A percentile compares a stretch with the other conserved stretches of the same genome.
phyloP scores from a whole-genome alignment of 441 rosid species.

The Aleurites moluccanus region DNA sequence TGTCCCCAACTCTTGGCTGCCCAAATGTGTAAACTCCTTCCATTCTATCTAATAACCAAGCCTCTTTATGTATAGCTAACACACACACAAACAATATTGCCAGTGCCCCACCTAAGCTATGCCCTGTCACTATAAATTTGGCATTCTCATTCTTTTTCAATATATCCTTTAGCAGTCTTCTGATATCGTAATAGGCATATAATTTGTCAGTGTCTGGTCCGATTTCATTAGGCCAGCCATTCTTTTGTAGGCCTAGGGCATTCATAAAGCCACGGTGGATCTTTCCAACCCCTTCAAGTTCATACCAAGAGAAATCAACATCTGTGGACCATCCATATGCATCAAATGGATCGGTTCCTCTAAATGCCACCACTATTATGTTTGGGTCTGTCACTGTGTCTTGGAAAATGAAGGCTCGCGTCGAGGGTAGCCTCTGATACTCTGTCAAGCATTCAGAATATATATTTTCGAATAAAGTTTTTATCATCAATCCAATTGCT shows the following conservation, averaged over 20 bases:
- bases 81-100: conserved; percentile 58
- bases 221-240: conserved; percentile 52
- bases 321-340: conserved; percentile 57
- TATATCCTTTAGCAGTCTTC: conserved; percentile 40
- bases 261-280: conserved; percentile 72
- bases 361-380: conserved; percentile 56
- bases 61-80: conserved; percentile 56
- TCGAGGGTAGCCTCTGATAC: conserved; percentile 38
- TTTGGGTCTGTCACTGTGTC: conserved; percentile 48
- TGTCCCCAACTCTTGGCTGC: conserved; percentile 84
- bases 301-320: conserved; percentile 68
- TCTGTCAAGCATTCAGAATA: conserved; percentile 28
- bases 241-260: conserved; percentile 68
- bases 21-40: conserved; percentile 84
- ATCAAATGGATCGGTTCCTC: conserved; percentile 75
- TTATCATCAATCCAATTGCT: no score
- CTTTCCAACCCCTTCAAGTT: conserved; percentile 46
- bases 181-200: conserved; percentile 58
- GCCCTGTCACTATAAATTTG: conserved; percentile 67
- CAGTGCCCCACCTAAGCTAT: conserved; percentile 79
- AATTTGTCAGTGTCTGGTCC: conserved; percentile 2
- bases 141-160: conserved; percentile 40
- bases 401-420: conserved; percentile 56
- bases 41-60: conserved; percentile 46
- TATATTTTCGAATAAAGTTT: no score